Percentiles rank a stretch among this genome's conserved stretches.
These are phyloP conservation scores for Gossypium davidsonii DNA, from an alignment of 441 rosid genomes.

Conservation along the genomic window DNA sequence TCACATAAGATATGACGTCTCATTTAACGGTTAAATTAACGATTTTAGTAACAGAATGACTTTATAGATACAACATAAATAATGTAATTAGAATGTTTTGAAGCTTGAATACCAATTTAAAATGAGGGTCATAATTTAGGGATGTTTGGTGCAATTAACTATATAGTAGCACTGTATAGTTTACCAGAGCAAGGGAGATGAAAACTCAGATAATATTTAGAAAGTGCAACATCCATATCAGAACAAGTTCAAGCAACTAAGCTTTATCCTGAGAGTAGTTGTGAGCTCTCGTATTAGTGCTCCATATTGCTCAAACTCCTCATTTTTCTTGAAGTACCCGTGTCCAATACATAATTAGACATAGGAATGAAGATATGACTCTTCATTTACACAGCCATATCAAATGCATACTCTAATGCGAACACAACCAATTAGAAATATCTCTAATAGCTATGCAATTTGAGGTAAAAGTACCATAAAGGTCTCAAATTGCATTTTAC, in stretches of 20 bases:
- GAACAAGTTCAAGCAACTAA: not conserved
- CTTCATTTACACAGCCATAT: too few species aligned
- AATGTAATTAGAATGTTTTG: too few species aligned
- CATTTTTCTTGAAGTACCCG: not conserved
- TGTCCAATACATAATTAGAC: not conserved
- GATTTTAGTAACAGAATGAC: too few species aligned
- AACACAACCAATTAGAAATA: not conserved
- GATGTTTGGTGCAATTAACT: too few species aligned
- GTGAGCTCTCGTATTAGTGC: not conserved
- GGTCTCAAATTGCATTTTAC: too few species aligned
- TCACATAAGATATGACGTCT: too few species aligned
- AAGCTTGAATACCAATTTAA: too few species aligned
- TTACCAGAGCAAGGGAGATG: not conserved
- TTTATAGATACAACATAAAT: too few species aligned
- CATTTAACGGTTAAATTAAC: too few species aligned
- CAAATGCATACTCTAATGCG: too few species aligned
- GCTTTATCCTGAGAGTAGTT: not conserved
- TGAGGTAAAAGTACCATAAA: too few species aligned
- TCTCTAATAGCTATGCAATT: not conserved
- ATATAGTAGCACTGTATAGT: not conserved
- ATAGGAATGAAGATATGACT: not conserved
- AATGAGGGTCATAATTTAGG: too few species aligned
- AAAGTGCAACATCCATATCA: not conserved
- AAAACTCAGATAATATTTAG: not conserved
- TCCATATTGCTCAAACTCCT: not conserved